These are phyloP conservation scores for Xanthoconium stramineum DNA, from an alignment of 768 basidiomycete species.

Conservation along the genomic window DNA sequence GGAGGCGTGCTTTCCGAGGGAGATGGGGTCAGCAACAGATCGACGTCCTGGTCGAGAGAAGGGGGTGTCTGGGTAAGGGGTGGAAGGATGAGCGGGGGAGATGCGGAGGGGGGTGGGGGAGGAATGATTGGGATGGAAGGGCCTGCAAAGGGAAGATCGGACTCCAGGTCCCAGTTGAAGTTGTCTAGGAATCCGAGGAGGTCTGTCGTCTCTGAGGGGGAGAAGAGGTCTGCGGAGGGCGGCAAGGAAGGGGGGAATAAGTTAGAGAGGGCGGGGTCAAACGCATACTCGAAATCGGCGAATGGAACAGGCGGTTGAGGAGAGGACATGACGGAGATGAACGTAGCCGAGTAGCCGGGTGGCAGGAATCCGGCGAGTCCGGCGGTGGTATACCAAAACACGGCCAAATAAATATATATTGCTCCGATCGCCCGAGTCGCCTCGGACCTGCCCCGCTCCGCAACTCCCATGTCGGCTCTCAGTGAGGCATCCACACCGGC, in stretches of 20 bases:
- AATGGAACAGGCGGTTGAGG: slow-evolving; percentile 55
- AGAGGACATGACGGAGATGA: slow-evolving; percentile 18
- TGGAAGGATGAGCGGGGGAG: neutral
- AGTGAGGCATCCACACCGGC: slow-evolving; percentile 67
- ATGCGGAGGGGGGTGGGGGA: neutral
- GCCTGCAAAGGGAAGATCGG: slow-evolving; percentile 30
- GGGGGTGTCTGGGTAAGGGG: neutral
- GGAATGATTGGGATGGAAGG: slow-evolving; percentile 3
- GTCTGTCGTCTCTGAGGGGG: slow-evolving; percentile 72
- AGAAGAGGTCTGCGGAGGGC: slow-evolving; percentile 75
- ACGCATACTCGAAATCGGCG: slow-evolving; percentile 70
- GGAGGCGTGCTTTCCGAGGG: slow-evolving; percentile 13
- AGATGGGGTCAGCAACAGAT: neutral
- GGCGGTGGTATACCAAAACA: slow-evolving; percentile 20
- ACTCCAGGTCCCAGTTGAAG: slow-evolving; percentile 64
- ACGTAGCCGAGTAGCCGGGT: slow-evolving; percentile 20
- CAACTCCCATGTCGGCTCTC: slow-evolving; percentile 71
- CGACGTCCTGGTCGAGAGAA: slow-evolving; percentile 9
- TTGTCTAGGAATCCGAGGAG: slow-evolving; percentile 81
- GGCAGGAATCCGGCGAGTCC: neutral
- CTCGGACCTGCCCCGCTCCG: slow-evolving; percentile 37
- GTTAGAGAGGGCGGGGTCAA: slow-evolving; percentile 55
- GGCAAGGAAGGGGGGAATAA: slow-evolving; percentile 64
- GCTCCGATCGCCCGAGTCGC: slow-evolving; percentile 29
- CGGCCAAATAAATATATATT: slow-evolving; percentile 22